These are phyloP conservation scores for Fusarium sp. DNA, from an alignment of 2,329 filamentous ascomycete species.

Conservation along the genomic window DNA sequence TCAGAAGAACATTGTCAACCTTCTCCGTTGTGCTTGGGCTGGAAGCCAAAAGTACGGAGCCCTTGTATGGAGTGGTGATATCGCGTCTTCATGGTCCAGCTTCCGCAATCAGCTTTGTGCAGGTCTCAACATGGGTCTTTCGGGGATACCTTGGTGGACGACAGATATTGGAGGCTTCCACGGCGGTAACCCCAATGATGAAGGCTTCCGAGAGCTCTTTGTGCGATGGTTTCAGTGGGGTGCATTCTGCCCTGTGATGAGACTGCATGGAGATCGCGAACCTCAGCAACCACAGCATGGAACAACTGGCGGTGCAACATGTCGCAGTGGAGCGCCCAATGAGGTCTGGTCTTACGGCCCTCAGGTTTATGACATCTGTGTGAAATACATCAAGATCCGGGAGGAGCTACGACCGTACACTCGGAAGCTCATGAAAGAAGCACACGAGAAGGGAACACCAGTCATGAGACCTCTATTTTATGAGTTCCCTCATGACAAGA, in stretches of 20 bases:
- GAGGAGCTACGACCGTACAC: constrained; percentile 71
- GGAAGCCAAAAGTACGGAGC: constrained; percentile 73
- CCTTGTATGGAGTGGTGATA: constrained; percentile 76
- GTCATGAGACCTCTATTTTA: constrained; percentile 74
- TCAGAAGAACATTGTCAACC: constrained; percentile 69
- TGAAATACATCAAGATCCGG: constrained; percentile 69
- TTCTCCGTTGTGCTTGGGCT: constrained; percentile 64
- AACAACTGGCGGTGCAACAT: constrained; percentile 56
- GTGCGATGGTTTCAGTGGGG: constrained; percentile 79
- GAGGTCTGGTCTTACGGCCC: constrained; percentile 77
- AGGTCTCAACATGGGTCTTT: constrained; percentile 74
- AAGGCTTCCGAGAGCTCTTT: constrained; percentile 72
- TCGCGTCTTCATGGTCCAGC: constrained; percentile 72
- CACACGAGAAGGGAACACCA: constrained; percentile 70
- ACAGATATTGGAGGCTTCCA: constrained; percentile 80
- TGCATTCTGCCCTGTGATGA: constrained; percentile 75
- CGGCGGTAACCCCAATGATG: constrained; percentile 69
- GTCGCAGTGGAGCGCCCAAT: constrained; percentile 66
- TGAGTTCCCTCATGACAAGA: constrained; percentile 69
- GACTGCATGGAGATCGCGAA: constrained; percentile 75
- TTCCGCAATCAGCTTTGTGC: constrained; percentile 72
- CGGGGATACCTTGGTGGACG: constrained; percentile 77
- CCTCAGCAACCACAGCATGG: constrained; percentile 60
- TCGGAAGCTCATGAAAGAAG: constrained; percentile 68
- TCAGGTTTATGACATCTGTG: constrained; percentile 70